Evolutionary conservation across 164 flowering plant genomes (phyloP).

Genomic region (Tetracentron sinense): DNA sequence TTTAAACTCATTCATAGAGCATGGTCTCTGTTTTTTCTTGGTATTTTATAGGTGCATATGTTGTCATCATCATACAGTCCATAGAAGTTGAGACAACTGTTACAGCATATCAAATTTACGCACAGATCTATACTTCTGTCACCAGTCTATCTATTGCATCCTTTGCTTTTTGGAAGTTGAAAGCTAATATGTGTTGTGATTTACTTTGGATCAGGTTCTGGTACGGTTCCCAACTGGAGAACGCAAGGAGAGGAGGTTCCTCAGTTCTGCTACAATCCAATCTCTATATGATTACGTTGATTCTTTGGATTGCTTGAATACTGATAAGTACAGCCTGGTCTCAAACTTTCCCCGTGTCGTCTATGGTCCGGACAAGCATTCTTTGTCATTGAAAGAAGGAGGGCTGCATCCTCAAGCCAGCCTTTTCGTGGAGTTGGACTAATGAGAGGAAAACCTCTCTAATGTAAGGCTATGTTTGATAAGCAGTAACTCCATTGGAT

Average conservation of each 20-base stretch:
- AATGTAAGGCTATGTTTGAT: not conserved
- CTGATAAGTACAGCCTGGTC: constrained; percentile 65
- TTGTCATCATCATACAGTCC: not conserved
- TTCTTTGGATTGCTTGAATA: constrained; percentile 75
- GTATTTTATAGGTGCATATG: not conserved
- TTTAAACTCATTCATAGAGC: not conserved
- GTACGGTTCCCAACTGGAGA: constrained; percentile 87
- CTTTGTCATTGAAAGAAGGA: constrained; percentile 72
- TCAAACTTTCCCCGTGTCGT: constrained; percentile 87
- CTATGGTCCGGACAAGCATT: constrained; percentile 65
- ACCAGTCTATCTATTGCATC: not conserved
- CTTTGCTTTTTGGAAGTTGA: not conserved
- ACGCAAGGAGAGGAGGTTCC: constrained; percentile 86
- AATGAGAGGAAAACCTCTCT: constrained; percentile 18
- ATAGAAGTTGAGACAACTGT: not conserved
- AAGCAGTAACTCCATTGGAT: too few species aligned
- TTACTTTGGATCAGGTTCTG: constrained; percentile 52
- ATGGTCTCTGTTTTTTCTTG: not conserved
- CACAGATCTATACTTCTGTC: too few species aligned
- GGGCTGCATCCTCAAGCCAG: constrained; percentile 98
- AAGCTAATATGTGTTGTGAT: constrained; percentile 2
- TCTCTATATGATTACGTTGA: constrained; percentile 86
- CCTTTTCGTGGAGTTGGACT: constrained; percentile 71
- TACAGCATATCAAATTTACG: too few species aligned
- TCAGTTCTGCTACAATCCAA: constrained; percentile 59